Evolutionary conservation across 2,329 filamentous ascomycete genomes (phyloP).

Genomic region (Cercospora sp.): DNA sequence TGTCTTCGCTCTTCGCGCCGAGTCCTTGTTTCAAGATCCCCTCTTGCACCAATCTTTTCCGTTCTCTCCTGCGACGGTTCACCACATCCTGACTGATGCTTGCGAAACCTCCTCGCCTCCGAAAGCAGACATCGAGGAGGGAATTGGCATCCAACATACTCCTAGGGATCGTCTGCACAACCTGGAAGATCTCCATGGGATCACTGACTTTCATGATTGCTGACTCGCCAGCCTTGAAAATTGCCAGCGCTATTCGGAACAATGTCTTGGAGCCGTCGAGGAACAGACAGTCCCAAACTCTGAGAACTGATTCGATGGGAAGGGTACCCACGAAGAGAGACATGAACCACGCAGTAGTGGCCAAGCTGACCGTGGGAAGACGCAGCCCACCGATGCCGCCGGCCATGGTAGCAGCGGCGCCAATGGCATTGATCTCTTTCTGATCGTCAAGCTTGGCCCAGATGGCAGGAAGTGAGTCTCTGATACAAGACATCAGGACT

Average conservation of each 20-base stretch:
- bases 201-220: conserved; percentile 79
- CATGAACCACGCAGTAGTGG: conserved; percentile 98
- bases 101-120: conserved; percentile 66
- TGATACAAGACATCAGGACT: conserved; percentile 84
- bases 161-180: conserved; percentile 84
- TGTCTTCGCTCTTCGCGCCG: conserved; percentile 11
- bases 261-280: conserved; percentile 93
- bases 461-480: conserved; percentile 76
- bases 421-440: conserved; percentile 48
- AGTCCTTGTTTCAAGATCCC: conserved; percentile 21
- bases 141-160: conserved; percentile 77
- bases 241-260: conserved; percentile 84
- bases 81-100: conserved; percentile 80
- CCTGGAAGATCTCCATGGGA: conserved; percentile 93
- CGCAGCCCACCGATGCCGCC: conserved; percentile 49
- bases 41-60: conserved; percentile 41
- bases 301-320: conserved; percentile 85
- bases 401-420: conserved; percentile 44
- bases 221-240: conserved; percentile 83
- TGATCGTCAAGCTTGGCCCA: conserved; percentile 88
- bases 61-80: conserved; percentile 71
- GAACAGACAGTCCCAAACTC: conserved; percentile 94
- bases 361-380: conserved; percentile 85
- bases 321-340: conserved; percentile 91
- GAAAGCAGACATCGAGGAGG: conserved; percentile 80